A percentile compares a stretch with the other conserved stretches of the same genome.
phyloP scores from a whole-genome alignment of 305 asterid genomes.

The Coffea humblotiana region DNA sequence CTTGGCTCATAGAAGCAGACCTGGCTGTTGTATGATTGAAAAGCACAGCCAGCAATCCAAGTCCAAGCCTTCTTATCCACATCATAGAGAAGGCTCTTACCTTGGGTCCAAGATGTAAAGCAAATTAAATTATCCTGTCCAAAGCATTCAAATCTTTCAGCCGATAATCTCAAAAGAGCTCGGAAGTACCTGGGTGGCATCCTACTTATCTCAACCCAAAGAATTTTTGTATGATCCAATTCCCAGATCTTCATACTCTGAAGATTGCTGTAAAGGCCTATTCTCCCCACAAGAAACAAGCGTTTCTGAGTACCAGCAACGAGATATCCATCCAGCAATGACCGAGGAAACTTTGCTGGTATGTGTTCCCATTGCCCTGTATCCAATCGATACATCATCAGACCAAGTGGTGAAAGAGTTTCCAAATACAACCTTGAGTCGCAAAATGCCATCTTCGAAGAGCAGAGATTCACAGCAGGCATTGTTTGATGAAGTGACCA shows the following conservation, averaged over 20 bases:
- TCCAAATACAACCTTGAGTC: conserved; percentile 87
- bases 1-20: conserved; percentile 99
- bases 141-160: conserved; percentile 96
- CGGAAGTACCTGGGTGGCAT: conserved; percentile 92
- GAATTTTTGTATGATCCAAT: conserved; percentile 72
- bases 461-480: conserved; percentile 97
- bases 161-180: conserved; percentile 87
- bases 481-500: conserved; percentile 93
- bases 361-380: conserved; percentile 93
- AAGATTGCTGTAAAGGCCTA: conserved; percentile 83
- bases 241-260: conserved; percentile 99
- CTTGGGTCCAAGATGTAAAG: conserved; percentile 98
- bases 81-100: conserved; percentile 86
- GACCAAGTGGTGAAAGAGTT: conserved; percentile 92
- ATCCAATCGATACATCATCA: conserved; percentile 88
- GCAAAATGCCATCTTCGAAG: conserved; percentile 97
- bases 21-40: conserved; percentile 87
- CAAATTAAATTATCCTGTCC: conserved; percentile 95
- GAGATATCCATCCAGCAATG: conserved; percentile 87
- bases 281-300: conserved; percentile 87
- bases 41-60: conserved; percentile 94
- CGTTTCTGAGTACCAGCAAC: conserved; percentile 90
- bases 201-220: conserved; percentile 89
- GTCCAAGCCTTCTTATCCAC: conserved; percentile 92
- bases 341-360: conserved; percentile 95